These are phyloP conservation scores for Phanerochaete sordida DNA, from an alignment of 768 basidiomycete genomes.

Conservation along the genomic window DNA sequence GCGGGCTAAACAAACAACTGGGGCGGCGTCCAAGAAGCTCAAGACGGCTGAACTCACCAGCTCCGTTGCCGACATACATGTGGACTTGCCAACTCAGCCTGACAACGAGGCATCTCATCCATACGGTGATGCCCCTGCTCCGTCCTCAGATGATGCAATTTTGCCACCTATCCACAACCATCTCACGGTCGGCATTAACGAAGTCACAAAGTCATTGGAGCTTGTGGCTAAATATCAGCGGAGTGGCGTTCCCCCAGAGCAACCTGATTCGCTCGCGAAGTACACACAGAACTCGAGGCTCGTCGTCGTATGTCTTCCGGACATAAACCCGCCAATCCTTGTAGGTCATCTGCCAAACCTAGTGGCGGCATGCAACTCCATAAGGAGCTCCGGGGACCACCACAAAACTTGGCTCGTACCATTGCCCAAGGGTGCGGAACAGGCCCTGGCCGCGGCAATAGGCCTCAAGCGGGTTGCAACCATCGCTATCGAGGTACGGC, in stretches of 20 bases:
- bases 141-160: background rate
- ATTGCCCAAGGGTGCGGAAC: conserved; percentile 67
- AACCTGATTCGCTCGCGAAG: background rate
- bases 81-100: background rate
- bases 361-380: conserved; percentile 72
- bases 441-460: conserved; percentile 51
- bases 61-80: background rate
- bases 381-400: conserved; percentile 11
- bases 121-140: background rate
- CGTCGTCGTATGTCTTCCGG: conserved; percentile 71
- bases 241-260: background rate
- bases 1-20: conserved; percentile 30
- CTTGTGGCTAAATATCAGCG: background rate
- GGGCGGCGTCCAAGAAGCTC: conserved; percentile 10
- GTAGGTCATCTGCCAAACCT: conserved; percentile 75
- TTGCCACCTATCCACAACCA: conserved; percentile 43
- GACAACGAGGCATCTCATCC: background rate
- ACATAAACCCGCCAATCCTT: conserved; percentile 69
- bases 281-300: conserved; percentile 16
- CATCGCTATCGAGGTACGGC: conserved; percentile 63
- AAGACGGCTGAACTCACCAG: background rate
- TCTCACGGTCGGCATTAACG: conserved; percentile 69
- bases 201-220: conserved; percentile 75
- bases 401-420: conserved; percentile 51
- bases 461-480: conserved; percentile 66